Evolutionary conservation across 2,329 filamentous ascomycete species (phyloP).

Genomic region (Sclerotinia spermophila): DNA sequence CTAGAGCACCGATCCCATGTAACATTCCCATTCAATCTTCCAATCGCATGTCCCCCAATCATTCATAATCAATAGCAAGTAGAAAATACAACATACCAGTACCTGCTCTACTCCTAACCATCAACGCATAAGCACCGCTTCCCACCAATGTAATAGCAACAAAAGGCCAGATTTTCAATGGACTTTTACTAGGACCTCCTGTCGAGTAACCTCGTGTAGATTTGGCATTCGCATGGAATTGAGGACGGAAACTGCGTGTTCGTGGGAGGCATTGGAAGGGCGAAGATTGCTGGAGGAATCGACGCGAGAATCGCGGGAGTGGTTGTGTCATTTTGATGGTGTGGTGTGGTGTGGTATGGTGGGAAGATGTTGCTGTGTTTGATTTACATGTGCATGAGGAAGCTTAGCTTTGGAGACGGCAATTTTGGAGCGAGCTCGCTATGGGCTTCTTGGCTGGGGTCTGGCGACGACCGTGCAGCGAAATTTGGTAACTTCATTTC

Average conservation of each 20-base stretch:
- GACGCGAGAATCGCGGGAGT: conserved; percentile 30
- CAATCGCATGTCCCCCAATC: neutral
- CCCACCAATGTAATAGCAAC: conserved; percentile 45
- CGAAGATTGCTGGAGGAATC: conserved; percentile 28
- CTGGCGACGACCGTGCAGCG: neutral
- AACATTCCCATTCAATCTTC: neutral
- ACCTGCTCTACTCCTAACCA: conserved; percentile 48
- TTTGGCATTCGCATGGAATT: conserved; percentile 19
- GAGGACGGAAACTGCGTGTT: conserved; percentile 25
- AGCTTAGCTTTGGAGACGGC: conserved; percentile 2
- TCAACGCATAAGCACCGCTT: conserved; percentile 47
- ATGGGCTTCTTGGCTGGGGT: neutral
- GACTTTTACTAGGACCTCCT: conserved; percentile 34
- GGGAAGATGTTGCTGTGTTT: neutral
- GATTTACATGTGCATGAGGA: conserved; percentile 1
- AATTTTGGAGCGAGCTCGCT: neutral
- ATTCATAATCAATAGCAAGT: neutral
- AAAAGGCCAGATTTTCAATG: conserved; percentile 41
- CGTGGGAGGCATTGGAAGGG: conserved; percentile 24
- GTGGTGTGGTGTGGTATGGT: neutral
- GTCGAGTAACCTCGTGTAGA: conserved; percentile 30
- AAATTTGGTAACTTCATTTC: neutral
- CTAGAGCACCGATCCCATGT: neutral
- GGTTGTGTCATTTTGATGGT: conserved; percentile 29
- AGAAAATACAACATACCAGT: conserved; percentile 20